Conservation (phyloP, 2,329 filamentous ascomycete genomes). For the Aspergillus hortae region DNA sequence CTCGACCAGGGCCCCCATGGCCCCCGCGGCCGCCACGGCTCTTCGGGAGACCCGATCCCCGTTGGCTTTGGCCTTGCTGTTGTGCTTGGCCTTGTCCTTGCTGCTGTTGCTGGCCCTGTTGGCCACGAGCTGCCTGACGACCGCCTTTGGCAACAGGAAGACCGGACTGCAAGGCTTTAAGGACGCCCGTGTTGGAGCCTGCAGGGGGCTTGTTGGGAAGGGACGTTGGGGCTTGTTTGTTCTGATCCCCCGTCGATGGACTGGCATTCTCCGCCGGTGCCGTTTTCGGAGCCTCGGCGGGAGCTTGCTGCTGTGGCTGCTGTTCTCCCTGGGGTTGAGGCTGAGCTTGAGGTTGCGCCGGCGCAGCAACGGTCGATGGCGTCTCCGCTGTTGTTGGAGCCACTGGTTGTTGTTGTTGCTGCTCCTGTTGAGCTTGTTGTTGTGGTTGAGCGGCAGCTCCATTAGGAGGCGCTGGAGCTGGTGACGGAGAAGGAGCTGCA, state of each 20-base stretch:
- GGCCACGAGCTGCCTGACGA: conserved; percentile 38
- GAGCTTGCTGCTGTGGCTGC: conserved; percentile 16
- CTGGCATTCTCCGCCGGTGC: conserved; percentile 15
- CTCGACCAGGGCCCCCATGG: conserved; percentile 21
- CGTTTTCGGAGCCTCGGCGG: conserved; percentile 14
- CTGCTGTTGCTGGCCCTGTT: conserved; percentile 27
- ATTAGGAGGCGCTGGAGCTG: conserved; percentile 9
- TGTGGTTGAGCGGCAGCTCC: conserved; percentile 1
- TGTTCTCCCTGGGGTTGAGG: conserved; percentile 13
- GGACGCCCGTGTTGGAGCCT: conserved; percentile 39
- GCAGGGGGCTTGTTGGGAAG: conserved; percentile 32
- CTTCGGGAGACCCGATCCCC: conserved; percentile 40
- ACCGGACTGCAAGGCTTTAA: conserved; percentile 42
- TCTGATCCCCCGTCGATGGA: conserved; percentile 26
- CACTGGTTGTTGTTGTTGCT: neutral
- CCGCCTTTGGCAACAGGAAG: conserved; percentile 43
- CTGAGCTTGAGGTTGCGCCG: conserved; percentile 9
- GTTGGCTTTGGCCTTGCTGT: conserved; percentile 22
- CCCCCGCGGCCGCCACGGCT: conserved; percentile 44
- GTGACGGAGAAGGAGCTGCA: neutral
- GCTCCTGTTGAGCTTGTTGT: conserved; percentile 7
- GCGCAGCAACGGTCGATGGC: neutral
- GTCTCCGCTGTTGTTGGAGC: neutral
- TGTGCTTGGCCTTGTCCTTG: conserved; percentile 24
- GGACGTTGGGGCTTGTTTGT: conserved; percentile 19